Evolutionary conservation across 352 stramenopile genomes (phyloP).

Genomic region (Blastocystis sp.): DNA sequence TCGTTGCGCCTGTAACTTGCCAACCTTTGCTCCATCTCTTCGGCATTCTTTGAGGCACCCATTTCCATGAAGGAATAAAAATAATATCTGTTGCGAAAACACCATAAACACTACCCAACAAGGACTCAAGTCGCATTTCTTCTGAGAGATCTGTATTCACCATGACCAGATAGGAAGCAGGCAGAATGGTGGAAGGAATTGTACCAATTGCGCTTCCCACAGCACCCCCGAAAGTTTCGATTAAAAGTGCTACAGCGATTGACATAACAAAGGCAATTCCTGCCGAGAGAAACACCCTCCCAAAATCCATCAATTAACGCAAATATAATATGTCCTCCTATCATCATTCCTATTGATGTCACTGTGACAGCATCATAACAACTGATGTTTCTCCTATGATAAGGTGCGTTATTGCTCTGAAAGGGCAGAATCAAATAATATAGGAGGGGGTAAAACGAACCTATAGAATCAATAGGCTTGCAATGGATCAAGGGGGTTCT

Average conservation of each 20-base stretch:
- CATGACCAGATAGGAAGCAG: neutral
- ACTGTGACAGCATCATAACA: too few relatives aligned
- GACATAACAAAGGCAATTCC: neutral
- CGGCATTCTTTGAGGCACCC: neutral
- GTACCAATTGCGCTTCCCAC: conserved; percentile 10
- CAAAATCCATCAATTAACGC: neutral
- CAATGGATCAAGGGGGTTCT: neutral
- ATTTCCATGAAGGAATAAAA: conserved; percentile 27
- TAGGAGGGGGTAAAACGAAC: neutral
- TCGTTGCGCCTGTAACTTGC: neutral
- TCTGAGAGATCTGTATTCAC: neutral
- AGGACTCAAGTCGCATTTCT: neutral
- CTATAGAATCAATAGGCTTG: neutral
- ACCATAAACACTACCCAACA: neutral
- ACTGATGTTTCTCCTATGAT: too few relatives aligned
- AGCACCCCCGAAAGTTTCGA: conserved; percentile 20
- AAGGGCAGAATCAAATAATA: neutral
- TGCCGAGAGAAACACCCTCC: neutral
- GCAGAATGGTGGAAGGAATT: neutral
- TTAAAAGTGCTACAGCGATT: neutral
- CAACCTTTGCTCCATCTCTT: neutral
- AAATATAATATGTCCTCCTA: neutral
- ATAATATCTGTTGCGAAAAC: neutral
- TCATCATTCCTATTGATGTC: neutral
- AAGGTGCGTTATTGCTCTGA: neutral